phyloP scores from a whole-genome alignment of 1,284 basidiomycete genomes.

The Kalmanozyma brasiliensis region DNA sequence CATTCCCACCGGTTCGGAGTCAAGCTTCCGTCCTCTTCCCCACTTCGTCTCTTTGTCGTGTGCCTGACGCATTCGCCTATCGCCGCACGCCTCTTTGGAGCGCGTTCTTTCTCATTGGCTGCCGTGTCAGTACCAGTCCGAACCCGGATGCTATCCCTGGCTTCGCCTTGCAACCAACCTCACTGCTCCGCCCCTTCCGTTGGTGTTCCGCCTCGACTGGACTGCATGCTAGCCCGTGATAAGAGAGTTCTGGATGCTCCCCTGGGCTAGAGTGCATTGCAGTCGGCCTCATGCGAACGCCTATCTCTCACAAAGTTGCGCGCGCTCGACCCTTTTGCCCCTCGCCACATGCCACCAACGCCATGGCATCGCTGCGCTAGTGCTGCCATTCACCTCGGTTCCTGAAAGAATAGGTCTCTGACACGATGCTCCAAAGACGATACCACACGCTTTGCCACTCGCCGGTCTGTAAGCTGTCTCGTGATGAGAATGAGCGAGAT shows the following conservation, averaged over 20 bases:
- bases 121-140: too few relatives aligned
- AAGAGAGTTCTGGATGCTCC: conserved; percentile 18
- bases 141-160: too few relatives aligned
- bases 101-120: conserved; percentile 27
- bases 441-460: conserved; percentile 3
- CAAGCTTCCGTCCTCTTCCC: conserved; percentile 7
- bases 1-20: conserved; percentile 32
- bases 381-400: conserved; percentile 18
- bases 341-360: not conserved
- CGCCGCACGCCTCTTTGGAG: not conserved
- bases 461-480: not conserved
- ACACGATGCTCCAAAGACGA: conserved; percentile 9
- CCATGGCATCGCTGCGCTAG: not conserved
- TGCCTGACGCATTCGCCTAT: conserved; percentile 5
- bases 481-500: not conserved
- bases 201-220: not conserved
- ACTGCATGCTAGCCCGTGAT: conserved; percentile 8
- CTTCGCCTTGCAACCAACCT: too few relatives aligned
- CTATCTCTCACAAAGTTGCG: conserved; percentile 2
- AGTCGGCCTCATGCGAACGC: not conserved
- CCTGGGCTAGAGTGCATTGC: too few relatives aligned
- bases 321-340: not conserved
- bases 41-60: not conserved
- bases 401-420: conserved; percentile 9
- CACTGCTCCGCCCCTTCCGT: too few relatives aligned